Conservation (phyloP, 2,329 filamentous ascomycete species). For the Elsinoe fawcettii region DNA sequence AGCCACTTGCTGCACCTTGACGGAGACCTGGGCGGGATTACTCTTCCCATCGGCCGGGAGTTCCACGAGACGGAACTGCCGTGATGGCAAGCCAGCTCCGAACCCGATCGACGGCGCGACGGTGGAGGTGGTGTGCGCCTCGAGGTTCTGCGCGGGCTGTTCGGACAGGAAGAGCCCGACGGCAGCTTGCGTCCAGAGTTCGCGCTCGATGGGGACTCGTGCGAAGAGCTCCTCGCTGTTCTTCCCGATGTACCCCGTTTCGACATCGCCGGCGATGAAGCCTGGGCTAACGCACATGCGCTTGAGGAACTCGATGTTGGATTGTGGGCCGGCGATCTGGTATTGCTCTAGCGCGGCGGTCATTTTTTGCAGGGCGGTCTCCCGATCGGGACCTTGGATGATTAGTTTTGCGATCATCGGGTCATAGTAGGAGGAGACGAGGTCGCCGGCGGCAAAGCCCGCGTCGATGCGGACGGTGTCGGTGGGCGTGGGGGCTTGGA, state of each 20-base stretch:
- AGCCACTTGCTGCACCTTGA: slow-evolving; percentile 46
- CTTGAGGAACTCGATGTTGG: slow-evolving; percentile 96
- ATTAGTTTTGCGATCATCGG: slow-evolving; percentile 99
- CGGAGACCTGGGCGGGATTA: slow-evolving; percentile 29
- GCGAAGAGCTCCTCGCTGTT: slow-evolving; percentile 72
- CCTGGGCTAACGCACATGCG: slow-evolving; percentile 70
- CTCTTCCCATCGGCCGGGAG: slow-evolving; percentile 37
- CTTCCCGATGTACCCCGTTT: slow-evolving; percentile 94
- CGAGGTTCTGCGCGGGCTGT: slow-evolving; percentile 40
- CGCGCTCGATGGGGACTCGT: slow-evolving; percentile 52
- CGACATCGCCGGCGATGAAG: slow-evolving; percentile 80
- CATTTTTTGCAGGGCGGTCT: slow-evolving; percentile 76
- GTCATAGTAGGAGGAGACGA: slow-evolving; percentile 90
- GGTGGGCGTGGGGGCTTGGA: slow-evolving; percentile 61
- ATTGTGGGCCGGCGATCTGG: slow-evolving; percentile 84
- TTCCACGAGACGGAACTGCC: slow-evolving; percentile 51
- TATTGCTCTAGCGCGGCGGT: slow-evolving; percentile 75
- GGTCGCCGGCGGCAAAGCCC: slow-evolving; percentile 84
- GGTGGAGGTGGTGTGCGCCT: slow-evolving; percentile 22
- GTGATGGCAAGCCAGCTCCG: slow-evolving; percentile 47
- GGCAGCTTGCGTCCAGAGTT: slow-evolving; percentile 80
- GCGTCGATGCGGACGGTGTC: slow-evolving; percentile 83
- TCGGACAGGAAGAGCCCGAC: slow-evolving; percentile 52
- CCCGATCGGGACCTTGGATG: slow-evolving; percentile 69
- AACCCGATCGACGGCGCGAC: slow-evolving; percentile 51